These are phyloP conservation scores for Nigrospora sphaerica DNA, from an alignment of 2,329 filamentous ascomycete genomes.

Conservation along the genomic window DNA sequence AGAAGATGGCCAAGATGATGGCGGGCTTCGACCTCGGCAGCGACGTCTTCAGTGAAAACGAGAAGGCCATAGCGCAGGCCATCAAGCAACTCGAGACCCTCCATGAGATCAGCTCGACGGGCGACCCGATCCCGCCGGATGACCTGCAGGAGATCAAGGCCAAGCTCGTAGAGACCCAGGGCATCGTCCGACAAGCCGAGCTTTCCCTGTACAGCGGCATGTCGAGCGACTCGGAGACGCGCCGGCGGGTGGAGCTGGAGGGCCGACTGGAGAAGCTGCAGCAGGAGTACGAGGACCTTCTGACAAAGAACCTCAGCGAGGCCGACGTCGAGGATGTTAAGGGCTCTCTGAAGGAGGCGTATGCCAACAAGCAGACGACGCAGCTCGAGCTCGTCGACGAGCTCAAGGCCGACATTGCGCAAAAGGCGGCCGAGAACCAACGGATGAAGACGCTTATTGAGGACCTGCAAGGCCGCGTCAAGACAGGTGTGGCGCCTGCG, in stretches of 20 bases:
- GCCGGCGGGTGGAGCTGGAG: constrained; percentile 71
- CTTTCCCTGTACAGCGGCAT: constrained; percentile 69
- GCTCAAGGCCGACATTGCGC: constrained; percentile 66
- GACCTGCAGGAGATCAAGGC: constrained; percentile 71
- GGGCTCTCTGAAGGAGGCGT: constrained; percentile 67
- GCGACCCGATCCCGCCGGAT: constrained; percentile 74
- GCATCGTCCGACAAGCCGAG: constrained; percentile 87
- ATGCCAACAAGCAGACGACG: constrained; percentile 66
- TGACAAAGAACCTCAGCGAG: constrained; percentile 72
- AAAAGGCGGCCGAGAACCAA: constrained; percentile 74
- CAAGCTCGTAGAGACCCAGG: constrained; percentile 81
- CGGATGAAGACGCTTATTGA: constrained; percentile 77
- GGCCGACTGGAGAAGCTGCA: constrained; percentile 67
- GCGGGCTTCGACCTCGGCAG: constrained; percentile 91
- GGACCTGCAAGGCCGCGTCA: constrained; percentile 67
- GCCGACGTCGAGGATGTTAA: constrained; percentile 81
- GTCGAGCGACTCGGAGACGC: constrained; percentile 56
- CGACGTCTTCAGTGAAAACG: constrained; percentile 90
- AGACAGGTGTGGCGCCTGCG: constrained; percentile 46
- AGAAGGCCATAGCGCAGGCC: constrained; percentile 73
- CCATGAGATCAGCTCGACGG: constrained; percentile 66
- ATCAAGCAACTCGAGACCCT: constrained; percentile 78
- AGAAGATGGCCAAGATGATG: constrained; percentile 99
- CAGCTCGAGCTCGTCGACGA: constrained; percentile 69
- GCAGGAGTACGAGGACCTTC: constrained; percentile 74